Conservation (phyloP, 2,329 filamentous ascomycete species). For the Colletotrichum tropicicola region DNA sequence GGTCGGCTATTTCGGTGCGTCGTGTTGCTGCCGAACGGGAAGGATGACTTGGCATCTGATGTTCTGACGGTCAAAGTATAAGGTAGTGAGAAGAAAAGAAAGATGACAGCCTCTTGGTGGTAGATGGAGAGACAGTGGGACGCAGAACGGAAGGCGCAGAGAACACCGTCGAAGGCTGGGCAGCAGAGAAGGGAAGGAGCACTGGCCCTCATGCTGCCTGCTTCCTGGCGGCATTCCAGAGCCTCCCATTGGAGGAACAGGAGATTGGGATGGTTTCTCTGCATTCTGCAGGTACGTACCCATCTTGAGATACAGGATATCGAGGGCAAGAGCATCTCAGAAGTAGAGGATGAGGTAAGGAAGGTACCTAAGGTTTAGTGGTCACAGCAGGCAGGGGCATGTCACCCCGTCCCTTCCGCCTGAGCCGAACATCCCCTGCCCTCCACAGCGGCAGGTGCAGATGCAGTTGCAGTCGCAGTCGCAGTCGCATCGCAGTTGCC, state of each 20-base stretch:
- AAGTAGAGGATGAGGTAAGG: background rate
- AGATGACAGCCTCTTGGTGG: background rate
- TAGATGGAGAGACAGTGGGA: background rate
- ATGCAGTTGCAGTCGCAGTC: background rate
- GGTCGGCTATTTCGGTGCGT: background rate
- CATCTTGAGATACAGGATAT: no score
- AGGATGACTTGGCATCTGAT: background rate
- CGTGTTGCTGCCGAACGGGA: background rate
- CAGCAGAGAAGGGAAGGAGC: background rate
- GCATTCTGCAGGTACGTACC: background rate
- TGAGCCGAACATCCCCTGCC: slow-evolving; percentile 6
- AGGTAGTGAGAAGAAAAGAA: background rate
- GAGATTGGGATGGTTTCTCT: background rate
- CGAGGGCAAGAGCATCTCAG: no score
- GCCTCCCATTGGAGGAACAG: background rate
- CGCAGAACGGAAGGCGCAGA: background rate
- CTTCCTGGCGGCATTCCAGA: background rate
- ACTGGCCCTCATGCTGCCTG: background rate
- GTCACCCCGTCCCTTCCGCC: background rate
- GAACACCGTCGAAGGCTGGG: background rate
- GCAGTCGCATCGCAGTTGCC: background rate
- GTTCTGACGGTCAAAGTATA: background rate
- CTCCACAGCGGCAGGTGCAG: background rate
- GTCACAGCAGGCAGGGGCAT: background rate
- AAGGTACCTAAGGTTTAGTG: background rate